Base-by-base conservation (phyloP, 208 protist genomes). In the Herpetomonas samuelpessoai region DNA sequence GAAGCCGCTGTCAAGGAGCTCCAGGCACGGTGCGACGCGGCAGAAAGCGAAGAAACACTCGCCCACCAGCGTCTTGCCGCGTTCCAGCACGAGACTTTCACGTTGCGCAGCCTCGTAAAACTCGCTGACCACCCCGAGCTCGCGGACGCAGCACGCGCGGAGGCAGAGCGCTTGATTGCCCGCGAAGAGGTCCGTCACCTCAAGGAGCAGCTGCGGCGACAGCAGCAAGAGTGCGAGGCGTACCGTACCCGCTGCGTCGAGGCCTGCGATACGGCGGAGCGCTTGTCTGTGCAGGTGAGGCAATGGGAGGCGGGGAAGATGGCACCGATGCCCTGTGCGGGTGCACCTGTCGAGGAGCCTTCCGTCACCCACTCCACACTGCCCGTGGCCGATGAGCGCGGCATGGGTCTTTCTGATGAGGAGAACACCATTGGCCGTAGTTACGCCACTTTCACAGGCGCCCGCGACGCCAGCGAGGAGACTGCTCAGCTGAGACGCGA, bases 221-320 rank as follows among this genome's bases (percentile, higher is more conserved):
- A 61, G 39, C 58, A 64, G 49, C 27, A 19, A 0, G 73, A 87
- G 24, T 66, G 72, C 4, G 70, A 76, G 18, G 57, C 63, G 3
- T 83, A 68, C 39, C 65, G 74, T 44, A 71, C 70, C 7, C 71
- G 73, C 24, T 73, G 61, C 9, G 62, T 77, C 27, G 62, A 83
- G 59, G 75, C 74, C 7, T 79, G 74, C 54, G 62, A 71, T 2
- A 62, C 65, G 28, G 79, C 74, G 21, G 79, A 82, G n/a, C n/a
- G n/a, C n/a, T n/a, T n/a, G n/a, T n/a, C n/a, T n/a, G n/a, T n/a
- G n/a, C n/a, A n/a, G n/a, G n/a, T n/a, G n/a, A n/a, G n/a, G n/a
- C n/a, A n/a, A n/a, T n/a, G n/a, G n/a, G n/a, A n/a, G n/a, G n/a
- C n/a, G n/a, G n/a, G n/a, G n/a, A n/a, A n/a, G n/a, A n/a, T n/a